phyloP scores from a whole-genome alignment of 2,329 filamentous ascomycete species.

The Cladophialophora chaetospira region DNA sequence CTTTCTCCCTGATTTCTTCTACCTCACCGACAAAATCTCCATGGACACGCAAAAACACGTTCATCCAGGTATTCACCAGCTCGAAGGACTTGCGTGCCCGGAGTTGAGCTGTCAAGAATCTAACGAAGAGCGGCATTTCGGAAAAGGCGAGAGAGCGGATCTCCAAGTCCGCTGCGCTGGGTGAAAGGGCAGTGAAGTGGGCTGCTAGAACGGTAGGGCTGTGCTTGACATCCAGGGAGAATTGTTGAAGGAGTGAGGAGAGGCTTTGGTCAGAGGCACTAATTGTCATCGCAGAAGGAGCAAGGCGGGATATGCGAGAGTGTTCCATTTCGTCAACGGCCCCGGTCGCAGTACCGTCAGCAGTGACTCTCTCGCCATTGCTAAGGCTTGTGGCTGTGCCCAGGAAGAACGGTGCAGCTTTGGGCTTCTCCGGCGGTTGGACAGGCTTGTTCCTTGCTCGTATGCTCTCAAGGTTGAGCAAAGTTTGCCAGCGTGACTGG shows the following conservation, averaged over 20 bases:
- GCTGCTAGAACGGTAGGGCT: conserved; percentile 71
- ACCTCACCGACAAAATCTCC: conserved; percentile 55
- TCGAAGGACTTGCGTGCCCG: conserved; percentile 76
- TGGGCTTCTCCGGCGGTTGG: conserved; percentile 85
- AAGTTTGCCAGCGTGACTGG: conserved; percentile 88
- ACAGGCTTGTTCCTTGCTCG: conserved; percentile 90
- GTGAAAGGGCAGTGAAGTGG: conserved; percentile 77
- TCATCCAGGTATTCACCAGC: conserved; percentile 95
- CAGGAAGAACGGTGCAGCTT: conserved; percentile 95
- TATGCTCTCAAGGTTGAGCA: conserved; percentile 89
- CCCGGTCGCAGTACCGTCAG: conserved; percentile 35
- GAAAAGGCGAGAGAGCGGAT: conserved; percentile 78
- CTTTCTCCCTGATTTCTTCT: conserved; percentile 47
- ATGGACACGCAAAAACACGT: conserved; percentile 83
- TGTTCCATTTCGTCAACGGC: conserved; percentile 49
- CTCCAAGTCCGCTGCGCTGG: conserved; percentile 85
- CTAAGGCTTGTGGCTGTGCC: conserved; percentile 58
- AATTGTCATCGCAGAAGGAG: conserved; percentile 41
- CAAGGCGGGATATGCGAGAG: conserved; percentile 70
- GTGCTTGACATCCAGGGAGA: conserved; percentile 35
- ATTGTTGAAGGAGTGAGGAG: conserved; percentile 2
- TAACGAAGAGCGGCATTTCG: conserved; percentile 78
- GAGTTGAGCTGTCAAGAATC: conserved; percentile 73
- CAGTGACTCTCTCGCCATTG: conserved; percentile 5
- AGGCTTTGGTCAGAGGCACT: neutral